Evolutionary conservation across 805 yeast genomes (phyloP).

Genomic region (Barnettozyma botsteinii): DNA sequence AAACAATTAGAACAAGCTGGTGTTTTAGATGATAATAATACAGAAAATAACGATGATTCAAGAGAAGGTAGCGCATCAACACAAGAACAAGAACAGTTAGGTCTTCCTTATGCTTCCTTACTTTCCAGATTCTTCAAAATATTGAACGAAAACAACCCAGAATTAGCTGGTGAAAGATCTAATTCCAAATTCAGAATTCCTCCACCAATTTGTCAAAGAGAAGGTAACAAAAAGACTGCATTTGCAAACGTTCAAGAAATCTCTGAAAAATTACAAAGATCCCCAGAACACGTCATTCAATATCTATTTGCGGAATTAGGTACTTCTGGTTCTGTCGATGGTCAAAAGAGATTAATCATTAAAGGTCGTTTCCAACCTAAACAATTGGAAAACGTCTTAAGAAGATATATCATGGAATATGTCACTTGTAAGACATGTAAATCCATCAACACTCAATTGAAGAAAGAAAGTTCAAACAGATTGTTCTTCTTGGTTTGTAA

Average conservation of each 20-base stretch:
- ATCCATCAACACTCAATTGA: slow-evolving; percentile 92
- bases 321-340: slow-evolving; percentile 98
- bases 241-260: slow-evolving; percentile 95
- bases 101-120: slow-evolving; percentile 69
- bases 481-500: slow-evolving; percentile 96
- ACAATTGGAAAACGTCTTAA: slow-evolving; percentile 92
- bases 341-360: slow-evolving; percentile 92
- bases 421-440: slow-evolving; percentile 99
- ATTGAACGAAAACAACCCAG: slow-evolving; percentile 92
- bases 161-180: slow-evolving; percentile 92
- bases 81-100: slow-evolving; percentile 40
- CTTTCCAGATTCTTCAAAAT: slow-evolving; percentile 81
- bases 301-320: slow-evolving; percentile 97
- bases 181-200: slow-evolving; percentile 94
- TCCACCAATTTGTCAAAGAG: slow-evolving; percentile 95
- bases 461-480: slow-evolving; percentile 94
- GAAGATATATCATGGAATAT: slow-evolving; percentile 94
- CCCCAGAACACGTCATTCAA: slow-evolving; percentile 95
- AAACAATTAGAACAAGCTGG: slow-evolving; percentile 89
- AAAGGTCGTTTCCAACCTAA: slow-evolving; percentile 98
- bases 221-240: slow-evolving; percentile 93
- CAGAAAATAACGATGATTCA: slow-evolving; percentile 17
- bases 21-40: slow-evolving; percentile 37
- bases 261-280: slow-evolving; percentile 89
- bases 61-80: slow-evolving; percentile 23